phyloP scores from a whole-genome alignment of 1,139 yeast species.

The Yamadazyma mexicana region DNA sequence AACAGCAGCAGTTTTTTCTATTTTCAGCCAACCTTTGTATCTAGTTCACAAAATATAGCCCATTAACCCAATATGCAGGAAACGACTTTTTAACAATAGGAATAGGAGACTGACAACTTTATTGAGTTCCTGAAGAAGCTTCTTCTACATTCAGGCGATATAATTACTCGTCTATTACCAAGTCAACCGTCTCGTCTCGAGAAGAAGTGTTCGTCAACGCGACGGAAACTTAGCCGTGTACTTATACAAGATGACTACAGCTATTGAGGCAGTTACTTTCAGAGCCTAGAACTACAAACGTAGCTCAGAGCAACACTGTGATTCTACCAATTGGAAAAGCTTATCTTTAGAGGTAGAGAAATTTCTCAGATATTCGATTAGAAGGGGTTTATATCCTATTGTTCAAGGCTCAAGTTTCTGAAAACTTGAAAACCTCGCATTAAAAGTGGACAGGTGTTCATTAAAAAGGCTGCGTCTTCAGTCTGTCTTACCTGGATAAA shows the following conservation, averaged over 20 bases:
- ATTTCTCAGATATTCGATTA: neutral
- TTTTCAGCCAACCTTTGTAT: too few species aligned
- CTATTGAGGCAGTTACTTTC: too few species aligned
- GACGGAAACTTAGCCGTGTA: too few species aligned
- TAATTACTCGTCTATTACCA: slow-evolving; percentile 2
- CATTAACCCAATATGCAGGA: slow-evolving; percentile 1
- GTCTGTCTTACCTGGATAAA: neutral
- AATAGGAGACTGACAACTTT: neutral
- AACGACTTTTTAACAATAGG: neutral
- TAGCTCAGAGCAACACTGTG: too few species aligned
- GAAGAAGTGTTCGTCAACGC: too few species aligned
- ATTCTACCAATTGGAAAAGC: too few species aligned
- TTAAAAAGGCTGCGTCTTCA: neutral
- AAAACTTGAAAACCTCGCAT: too few species aligned
- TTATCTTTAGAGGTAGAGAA: neutral
- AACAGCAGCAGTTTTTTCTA: too few species aligned
- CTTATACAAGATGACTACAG: too few species aligned
- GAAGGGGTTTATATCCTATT: neutral
- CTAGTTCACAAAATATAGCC: too few species aligned
- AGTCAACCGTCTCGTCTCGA: neutral
- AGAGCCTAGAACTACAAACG: too few species aligned
- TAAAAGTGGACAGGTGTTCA: neutral
- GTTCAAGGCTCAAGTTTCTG: too few species aligned
- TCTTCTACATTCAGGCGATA: neutral
- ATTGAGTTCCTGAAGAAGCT: neutral